Conservation (phyloP, 2,329 filamentous ascomycete species). For the Clonostachys byssicola region DNA sequence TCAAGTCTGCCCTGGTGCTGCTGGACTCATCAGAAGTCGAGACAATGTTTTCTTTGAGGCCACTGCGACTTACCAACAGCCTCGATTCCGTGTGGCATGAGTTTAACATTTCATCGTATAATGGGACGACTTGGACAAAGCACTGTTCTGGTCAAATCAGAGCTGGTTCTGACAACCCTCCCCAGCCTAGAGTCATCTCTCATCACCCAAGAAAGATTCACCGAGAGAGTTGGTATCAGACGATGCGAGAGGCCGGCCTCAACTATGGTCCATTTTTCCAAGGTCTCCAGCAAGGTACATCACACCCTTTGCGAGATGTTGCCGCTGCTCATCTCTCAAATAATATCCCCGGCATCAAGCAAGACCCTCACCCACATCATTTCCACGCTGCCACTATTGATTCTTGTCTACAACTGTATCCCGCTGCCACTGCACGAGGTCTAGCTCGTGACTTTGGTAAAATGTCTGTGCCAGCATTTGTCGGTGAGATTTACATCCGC, state of each 20-base stretch:
- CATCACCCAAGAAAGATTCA: too few relatives aligned
- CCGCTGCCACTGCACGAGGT: background rate
- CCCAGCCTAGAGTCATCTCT: too few relatives aligned
- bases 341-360: too few relatives aligned
- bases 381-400: constrained; percentile 7
- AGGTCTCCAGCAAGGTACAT: too few relatives aligned
- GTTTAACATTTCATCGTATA: background rate
- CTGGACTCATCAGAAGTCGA: background rate
- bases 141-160: background rate
- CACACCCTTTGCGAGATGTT: too few relatives aligned
- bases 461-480: background rate
- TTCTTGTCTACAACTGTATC: background rate
- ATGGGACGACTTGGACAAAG: background rate
- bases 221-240: too few relatives aligned
- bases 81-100: background rate
- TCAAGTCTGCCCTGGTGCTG: background rate
- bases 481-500: background rate
- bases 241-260: too few relatives aligned
- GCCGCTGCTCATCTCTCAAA: too few relatives aligned
- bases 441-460: background rate
- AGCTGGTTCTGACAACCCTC: background rate
- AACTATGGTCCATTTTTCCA: too few relatives aligned
- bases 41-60: background rate
- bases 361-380: background rate
- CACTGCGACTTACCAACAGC: background rate